A percentile compares a stretch with the other conserved stretches of the same genome.
phyloP scores from a whole-genome alignment of 2,329 filamentous ascomycete genomes.

The Fusarium veterinarium region DNA sequence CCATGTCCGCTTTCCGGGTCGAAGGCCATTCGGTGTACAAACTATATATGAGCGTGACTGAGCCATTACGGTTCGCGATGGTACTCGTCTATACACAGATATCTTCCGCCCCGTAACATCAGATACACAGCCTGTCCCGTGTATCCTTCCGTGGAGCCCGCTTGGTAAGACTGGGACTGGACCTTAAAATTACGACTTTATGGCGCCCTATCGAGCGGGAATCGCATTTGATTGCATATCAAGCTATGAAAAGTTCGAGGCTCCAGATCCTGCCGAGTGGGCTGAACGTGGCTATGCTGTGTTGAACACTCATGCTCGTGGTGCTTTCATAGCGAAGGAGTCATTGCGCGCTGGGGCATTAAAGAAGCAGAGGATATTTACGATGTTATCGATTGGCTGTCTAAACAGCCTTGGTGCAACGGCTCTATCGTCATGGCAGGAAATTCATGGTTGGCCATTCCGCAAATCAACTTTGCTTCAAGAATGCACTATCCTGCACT shows the following conservation, averaged over 20 bases:
- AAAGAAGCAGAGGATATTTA: constrained; percentile 22
- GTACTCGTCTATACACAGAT: constrained; percentile 4
- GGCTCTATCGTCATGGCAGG: constrained; percentile 13
- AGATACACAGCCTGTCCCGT: background rate
- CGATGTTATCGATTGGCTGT: constrained; percentile 9
- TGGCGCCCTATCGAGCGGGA: constrained; percentile 5
- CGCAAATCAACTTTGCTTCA: constrained; percentile 10
- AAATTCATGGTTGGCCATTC: constrained; percentile 20
- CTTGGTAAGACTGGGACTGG: constrained; percentile 25
- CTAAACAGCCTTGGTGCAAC: constrained; percentile 13
- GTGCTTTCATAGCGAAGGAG: constrained; percentile 3
- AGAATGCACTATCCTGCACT: background rate
- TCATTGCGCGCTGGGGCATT: background rate
- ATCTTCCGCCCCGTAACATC: background rate
- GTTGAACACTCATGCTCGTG: constrained; percentile 9
- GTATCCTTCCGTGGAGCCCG: constrained; percentile 13
- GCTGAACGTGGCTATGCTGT: constrained; percentile 3
- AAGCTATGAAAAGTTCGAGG: constrained; percentile 26
- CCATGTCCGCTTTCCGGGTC: background rate
- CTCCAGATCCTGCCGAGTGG: constrained; percentile 15
- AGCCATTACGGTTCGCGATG: constrained; percentile 10
- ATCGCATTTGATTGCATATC: background rate
- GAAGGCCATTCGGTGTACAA: background rate
- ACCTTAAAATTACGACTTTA: background rate
- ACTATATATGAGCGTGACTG: background rate